Evolutionary conservation across 1,139 yeast species (phyloP), one percentile per base, ranked within the genome.

Genomic region (Eremothecium gossypii): DNA sequence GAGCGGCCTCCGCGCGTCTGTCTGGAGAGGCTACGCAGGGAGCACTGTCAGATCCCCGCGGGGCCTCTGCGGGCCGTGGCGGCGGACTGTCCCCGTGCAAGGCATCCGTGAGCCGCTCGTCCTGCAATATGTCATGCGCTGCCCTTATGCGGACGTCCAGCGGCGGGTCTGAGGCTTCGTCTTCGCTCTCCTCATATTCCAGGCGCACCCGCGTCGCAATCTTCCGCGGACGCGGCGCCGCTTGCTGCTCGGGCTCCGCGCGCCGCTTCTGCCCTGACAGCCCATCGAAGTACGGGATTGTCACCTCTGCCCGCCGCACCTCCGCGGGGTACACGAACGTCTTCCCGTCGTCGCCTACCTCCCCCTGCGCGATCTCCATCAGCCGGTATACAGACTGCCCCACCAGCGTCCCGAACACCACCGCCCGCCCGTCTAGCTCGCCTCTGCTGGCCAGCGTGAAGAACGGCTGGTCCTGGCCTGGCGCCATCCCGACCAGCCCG

Each of bases 401-500:
- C 2, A 70, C 71, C 9, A 83, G 66, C 46, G 74, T 72, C 1
- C 94, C 95, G 53, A 84, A 69, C 12, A 79, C 56, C 0, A 79
- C 77, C 47, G 69, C 69, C 44, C 67, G 67, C 28, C 68, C 65
- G 48, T 73, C 69, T 43, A 73, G 60, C 40, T 68, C 71, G 2
- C 76, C 67, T 23, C 70, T 57, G 1, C 71, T 71, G 3, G 62
- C 64, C 45, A 76, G 55, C 0, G 83, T 76, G 55, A 79, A 72
- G 55, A 81, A 74, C 59, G 73, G 60, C 38, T 72, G 68, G 14
- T 58, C 71, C 46, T 73, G 29, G 5, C 30, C 68, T 37, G 42
- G 35, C 12, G 28, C 9, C 27, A 36, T 28, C 3, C 43, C 45
- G n/a, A 42, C 20, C 7, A 42, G 39, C 0, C 89, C 89, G 38